Percentiles rank a stretch among this genome's conserved stretches.
These are phyloP conservation scores for Alternaria brassicae DNA, from an alignment of 2,329 filamentous ascomycete genomes.

Conservation along the genomic window DNA sequence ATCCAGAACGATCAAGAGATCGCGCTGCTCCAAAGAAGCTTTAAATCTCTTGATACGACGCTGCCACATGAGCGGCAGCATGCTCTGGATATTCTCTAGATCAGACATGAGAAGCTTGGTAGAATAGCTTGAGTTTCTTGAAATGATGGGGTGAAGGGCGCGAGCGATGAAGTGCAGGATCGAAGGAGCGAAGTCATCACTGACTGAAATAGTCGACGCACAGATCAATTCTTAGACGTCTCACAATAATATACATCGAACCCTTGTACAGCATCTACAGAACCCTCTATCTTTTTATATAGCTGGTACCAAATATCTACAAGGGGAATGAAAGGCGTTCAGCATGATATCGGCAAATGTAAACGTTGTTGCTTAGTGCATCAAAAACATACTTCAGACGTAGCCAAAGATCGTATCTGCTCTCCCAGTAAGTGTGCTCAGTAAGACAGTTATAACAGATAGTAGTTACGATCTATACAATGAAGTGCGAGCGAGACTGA, in stretches of 20 bases:
- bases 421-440: too few relatives aligned
- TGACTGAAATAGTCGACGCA: neutral
- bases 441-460: too few relatives aligned
- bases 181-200: neutral
- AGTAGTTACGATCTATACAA: too few relatives aligned
- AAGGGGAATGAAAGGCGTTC: too few relatives aligned
- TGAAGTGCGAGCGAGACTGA: too few relatives aligned
- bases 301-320: too few relatives aligned
- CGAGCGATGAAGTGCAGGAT: neutral
- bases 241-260: neutral
- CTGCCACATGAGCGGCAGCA: neutral
- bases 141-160: neutral
- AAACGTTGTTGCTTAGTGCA: too few relatives aligned
- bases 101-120: neutral
- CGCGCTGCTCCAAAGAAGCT: neutral
- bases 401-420: too few relatives aligned
- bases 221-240: neutral
- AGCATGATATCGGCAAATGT: too few relatives aligned
- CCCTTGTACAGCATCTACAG: neutral
- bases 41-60: neutral
- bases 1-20: neutral
- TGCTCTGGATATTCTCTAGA: neutral
- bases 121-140: neutral
- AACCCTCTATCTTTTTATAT: neutral
- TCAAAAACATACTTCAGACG: too few relatives aligned